These are phyloP conservation scores for Pythium monospermum DNA, from an alignment of 352 stramenopile species.

Conservation along the genomic window DNA sequence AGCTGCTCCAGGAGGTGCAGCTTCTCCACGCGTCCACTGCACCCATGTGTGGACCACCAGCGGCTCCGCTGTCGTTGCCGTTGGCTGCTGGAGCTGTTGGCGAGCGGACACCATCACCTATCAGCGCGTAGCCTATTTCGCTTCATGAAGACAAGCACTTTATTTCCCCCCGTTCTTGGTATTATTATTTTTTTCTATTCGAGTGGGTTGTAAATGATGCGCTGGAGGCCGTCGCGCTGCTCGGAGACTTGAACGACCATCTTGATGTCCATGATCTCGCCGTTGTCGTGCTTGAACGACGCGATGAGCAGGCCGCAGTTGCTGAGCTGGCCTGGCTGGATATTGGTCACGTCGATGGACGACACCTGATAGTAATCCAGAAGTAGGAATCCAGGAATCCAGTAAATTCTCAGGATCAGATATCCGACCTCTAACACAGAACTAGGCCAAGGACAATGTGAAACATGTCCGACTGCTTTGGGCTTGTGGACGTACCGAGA, in stretches of 20 bases:
- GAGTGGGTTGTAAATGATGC: conserved; percentile 86
- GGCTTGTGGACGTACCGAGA: conserved; percentile 50
- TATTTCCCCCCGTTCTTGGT: too few relatives aligned
- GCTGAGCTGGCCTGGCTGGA: conserved; percentile 77
- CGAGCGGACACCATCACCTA: too few relatives aligned
- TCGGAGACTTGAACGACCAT: conserved; percentile 88
- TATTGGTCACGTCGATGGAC: conserved; percentile 65
- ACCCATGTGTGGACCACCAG: conserved; percentile 1
- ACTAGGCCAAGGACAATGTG: neutral
- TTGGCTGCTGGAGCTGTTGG: too few relatives aligned
- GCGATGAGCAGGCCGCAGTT: conserved; percentile 87
- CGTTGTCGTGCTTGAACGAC: conserved; percentile 65
- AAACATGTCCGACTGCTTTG: neutral
- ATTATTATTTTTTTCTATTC: conserved; percentile 67
- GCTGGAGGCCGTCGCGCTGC: conserved; percentile 59
- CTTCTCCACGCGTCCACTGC: conserved; percentile 32
- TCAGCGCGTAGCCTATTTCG: too few relatives aligned
- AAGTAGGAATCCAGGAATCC: conserved; percentile 4
- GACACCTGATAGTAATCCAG: conserved; percentile 28
- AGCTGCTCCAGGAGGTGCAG: conserved; percentile 35
- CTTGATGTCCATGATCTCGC: conserved; percentile 81
- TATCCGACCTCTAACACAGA: conserved; percentile 1
- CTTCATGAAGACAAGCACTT: too few relatives aligned
- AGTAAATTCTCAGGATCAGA: neutral
- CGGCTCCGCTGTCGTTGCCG: neutral